Base-by-base conservation (phyloP, 441 rosid species). In the Arabidopsis lyrata region DNA sequence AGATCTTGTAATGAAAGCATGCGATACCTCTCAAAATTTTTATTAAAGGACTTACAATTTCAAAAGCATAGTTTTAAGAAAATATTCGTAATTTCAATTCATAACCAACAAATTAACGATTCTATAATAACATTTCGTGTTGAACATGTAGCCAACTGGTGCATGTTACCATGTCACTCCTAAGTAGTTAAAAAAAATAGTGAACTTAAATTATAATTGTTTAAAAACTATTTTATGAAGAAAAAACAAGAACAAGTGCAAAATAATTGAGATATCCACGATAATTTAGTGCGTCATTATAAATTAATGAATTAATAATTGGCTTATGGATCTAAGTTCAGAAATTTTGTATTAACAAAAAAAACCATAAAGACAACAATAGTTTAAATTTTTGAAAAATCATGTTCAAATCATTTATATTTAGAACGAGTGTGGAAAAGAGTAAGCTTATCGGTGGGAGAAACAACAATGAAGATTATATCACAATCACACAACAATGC, bases 401-500 rank as follows among this genome's bases (percentile, higher is more conserved):
- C 27, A 24, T 24, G 27, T 24, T 24, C 27, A 24, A 24, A 24
- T 24, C 0, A 24, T 24, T 1, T 58, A 24, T 34, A 36, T 42
- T 42, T 5, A 2, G 53, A 50, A 13, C 6, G 67, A 39, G 54
- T 11, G 12, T 42, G 20, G 14, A 66, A 74, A 9, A 74, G 6
- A 5, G 14, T 8, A 49, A 47, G 61, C 27, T 59, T 74, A 1
- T 6, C 24, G n/a, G 73, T 74, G 0, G 78, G 78, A 49, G 78
- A 74, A 59, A 74, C 59, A 0, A 41, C 12, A 1, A 80, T 2
- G 8, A 81, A 48, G 1, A 70, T 61, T 0, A 84, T 11, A 72
- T 77, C 82, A 27, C 15, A 49, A 12, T 80, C 79, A 5, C 81
- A 81, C 18, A 77, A 24, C 0, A 70, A 8, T 0, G 72, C 14